Evolutionary conservation across 345 rosid genomes (phyloP).

Genomic region (Euphorbia pulcherrima): DNA sequence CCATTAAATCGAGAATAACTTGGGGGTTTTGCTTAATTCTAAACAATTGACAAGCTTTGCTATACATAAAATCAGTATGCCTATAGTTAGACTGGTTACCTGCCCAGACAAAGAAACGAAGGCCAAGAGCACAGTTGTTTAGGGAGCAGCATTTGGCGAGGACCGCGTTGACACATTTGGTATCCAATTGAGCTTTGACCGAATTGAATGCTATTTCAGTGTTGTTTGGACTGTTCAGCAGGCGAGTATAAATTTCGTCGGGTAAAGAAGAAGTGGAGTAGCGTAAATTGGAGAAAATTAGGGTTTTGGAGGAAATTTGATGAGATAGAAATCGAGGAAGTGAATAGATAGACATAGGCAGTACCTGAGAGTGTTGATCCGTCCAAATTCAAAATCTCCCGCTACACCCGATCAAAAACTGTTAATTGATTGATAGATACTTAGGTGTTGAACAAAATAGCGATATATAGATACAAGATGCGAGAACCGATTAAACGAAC

Average conservation of each 20-base stretch:
- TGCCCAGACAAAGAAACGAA: constrained; percentile 79
- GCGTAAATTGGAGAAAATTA: constrained; percentile 29
- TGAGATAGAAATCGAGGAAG: constrained; percentile 18
- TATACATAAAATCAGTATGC: constrained; percentile 59
- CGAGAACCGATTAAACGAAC: too few relatives aligned
- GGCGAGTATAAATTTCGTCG: constrained; percentile 36
- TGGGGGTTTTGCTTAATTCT: constrained; percentile 48
- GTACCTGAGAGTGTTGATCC: too few relatives aligned
- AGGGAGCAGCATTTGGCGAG: constrained; percentile 39
- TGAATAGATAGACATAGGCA: constrained; percentile 8
- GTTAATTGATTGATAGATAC: too few relatives aligned
- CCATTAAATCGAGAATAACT: constrained; percentile 47
- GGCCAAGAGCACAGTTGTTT: constrained; percentile 45
- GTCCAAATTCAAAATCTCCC: too few relatives aligned
- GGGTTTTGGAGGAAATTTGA: constrained; percentile 24
- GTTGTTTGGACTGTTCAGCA: constrained; percentile 37
- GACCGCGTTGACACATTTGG: constrained; percentile 53
- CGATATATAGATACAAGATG: too few relatives aligned
- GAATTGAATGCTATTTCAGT: constrained; percentile 46
- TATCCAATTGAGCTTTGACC: constrained; percentile 42
- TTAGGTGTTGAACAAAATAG: too few relatives aligned
- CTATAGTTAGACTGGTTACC: constrained; percentile 59
- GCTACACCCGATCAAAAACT: too few relatives aligned
- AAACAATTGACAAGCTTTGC: constrained; percentile 57
- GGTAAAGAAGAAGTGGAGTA: constrained; percentile 38